These are phyloP conservation scores for Neurospora sp. DNA, from an alignment of 495 filamentous ascomycete genomes.

Conservation along the genomic window DNA sequence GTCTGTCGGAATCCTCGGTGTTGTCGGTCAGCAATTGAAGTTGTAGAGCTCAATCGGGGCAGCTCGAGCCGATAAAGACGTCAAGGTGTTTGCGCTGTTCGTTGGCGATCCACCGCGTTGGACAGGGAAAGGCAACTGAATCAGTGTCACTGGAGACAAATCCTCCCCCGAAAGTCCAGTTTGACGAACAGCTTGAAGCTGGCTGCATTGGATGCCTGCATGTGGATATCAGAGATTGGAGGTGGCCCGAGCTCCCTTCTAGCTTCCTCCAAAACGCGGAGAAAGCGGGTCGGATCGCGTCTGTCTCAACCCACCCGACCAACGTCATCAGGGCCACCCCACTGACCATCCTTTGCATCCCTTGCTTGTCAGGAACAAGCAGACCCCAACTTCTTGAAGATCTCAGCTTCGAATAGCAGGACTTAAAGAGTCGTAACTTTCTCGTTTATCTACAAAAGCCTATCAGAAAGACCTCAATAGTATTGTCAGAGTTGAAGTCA, in stretches of 20 bases:
- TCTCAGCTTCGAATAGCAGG: background rate
- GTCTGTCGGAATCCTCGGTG: background rate
- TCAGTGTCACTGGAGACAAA: background rate
- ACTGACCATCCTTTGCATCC: background rate
- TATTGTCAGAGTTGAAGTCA: background rate
- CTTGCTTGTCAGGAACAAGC: background rate
- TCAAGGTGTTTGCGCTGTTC: background rate
- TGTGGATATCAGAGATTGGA: background rate
- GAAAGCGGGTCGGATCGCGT: background rate
- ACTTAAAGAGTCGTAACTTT: too few species aligned
- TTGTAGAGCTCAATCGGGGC: background rate
- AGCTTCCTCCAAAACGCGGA: background rate
- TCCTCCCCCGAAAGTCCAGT: background rate
- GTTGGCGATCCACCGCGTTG: background rate
- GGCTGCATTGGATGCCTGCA: constrained; percentile 18
- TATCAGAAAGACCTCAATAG: background rate
- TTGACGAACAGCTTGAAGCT: constrained; percentile 5
- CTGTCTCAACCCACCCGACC: background rate
- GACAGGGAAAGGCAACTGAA: background rate
- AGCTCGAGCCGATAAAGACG: background rate
- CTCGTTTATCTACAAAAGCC: too few species aligned
- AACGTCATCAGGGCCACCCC: background rate
- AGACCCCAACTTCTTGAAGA: background rate
- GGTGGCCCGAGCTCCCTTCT: constrained; percentile 16
- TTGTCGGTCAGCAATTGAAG: background rate